Evolutionary conservation across 352 stramenopile species (phyloP), one percentile per base, ranked within the genome.

Genomic region (Detonula confervacea): DNA sequence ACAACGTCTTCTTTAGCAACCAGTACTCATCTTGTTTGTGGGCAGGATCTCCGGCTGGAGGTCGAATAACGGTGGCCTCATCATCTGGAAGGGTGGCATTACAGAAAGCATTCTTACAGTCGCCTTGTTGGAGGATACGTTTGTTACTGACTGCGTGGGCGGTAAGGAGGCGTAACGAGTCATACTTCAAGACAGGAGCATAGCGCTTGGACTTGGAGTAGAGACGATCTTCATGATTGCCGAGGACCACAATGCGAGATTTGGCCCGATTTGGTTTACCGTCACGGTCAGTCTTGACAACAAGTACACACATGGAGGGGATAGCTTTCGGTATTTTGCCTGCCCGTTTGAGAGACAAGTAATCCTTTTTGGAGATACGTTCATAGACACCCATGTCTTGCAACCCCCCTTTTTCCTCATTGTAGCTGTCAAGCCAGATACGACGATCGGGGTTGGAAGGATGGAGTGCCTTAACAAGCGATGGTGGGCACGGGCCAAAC

Each of bases 341-440:
- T 16, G 0, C 37, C 8, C n/a, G 30, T 8, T 37, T 37, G 30
- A 67, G 44, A 0, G 24, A 22, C 6, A 51, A 51, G 29, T 74
- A 74, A 22, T 74, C 29, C 0, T 46, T 47, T 4, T 61, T 24
- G 35, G 63, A 46, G 14, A 73, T 57, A 1, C n/a, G 2, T 14
- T 51, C 37, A 33, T 56, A 74, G 1, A 52, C 63, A 14, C 33
- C 51, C 14, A 74, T 1, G 29, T 29, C 18, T 25, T 65, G n/a
- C 33, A 74, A 16, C 12, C n/a, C 22, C 8, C 20, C 8, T 42
- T 74, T 74, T 47, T 77, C 68, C 49, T 70, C 68, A 35, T 62
- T 47, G 44, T 70, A 70, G 7, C 20, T 61, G 24, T 39, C 6
- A 14, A 77, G 56, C 68, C 68, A 77, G 20, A 77, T 39, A 0